phyloP scores from a whole-genome alignment of 1,284 basidiomycete genomes.

The Exobasidium rhododendri region DNA sequence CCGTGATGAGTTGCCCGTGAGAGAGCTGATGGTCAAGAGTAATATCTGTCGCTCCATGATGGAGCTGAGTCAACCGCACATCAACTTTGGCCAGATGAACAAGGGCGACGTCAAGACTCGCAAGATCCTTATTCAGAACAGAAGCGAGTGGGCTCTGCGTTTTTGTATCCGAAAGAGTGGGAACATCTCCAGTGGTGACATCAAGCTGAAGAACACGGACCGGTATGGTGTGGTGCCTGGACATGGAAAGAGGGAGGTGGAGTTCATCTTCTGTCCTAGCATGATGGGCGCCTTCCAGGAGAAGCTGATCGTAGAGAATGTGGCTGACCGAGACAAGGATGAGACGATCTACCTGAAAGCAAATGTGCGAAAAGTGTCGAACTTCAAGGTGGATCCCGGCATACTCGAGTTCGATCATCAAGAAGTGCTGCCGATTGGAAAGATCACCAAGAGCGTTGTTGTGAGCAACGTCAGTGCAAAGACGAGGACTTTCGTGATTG shows the following conservation, averaged over 20 bases:
- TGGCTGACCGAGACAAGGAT: constrained; percentile 58
- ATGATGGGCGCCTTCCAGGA: constrained; percentile 58
- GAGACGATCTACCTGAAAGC: constrained; percentile 59
- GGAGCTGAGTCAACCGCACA: constrained; percentile 59
- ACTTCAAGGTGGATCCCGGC: constrained; percentile 57
- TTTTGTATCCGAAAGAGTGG: constrained; percentile 60
- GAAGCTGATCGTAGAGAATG: constrained; percentile 59
- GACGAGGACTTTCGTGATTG: constrained; percentile 57
- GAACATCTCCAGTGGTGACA: constrained; percentile 60
- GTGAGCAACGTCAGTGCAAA: constrained; percentile 58
- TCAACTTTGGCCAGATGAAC: constrained; percentile 61
- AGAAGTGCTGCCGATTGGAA: constrained; percentile 21
- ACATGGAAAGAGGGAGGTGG: constrained; percentile 59
- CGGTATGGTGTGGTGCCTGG: constrained; percentile 60
- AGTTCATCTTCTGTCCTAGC: constrained; percentile 56
- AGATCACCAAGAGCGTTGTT: constrained; percentile 53
- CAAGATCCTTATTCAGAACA: constrained; percentile 59
- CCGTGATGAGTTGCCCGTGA: constrained; percentile 57
- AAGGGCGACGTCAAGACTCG: constrained; percentile 59
- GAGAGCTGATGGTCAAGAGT: constrained; percentile 59
- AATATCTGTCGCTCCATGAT: constrained; percentile 58
- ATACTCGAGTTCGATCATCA: constrained; percentile 53
- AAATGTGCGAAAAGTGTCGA: constrained; percentile 57
- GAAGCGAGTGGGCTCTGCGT: constrained; percentile 57
- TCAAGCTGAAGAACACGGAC: constrained; percentile 57